Evolutionary conservation across 1,284 basidiomycete species (phyloP).

Genomic region (Ganoderma lingzhi): DNA sequence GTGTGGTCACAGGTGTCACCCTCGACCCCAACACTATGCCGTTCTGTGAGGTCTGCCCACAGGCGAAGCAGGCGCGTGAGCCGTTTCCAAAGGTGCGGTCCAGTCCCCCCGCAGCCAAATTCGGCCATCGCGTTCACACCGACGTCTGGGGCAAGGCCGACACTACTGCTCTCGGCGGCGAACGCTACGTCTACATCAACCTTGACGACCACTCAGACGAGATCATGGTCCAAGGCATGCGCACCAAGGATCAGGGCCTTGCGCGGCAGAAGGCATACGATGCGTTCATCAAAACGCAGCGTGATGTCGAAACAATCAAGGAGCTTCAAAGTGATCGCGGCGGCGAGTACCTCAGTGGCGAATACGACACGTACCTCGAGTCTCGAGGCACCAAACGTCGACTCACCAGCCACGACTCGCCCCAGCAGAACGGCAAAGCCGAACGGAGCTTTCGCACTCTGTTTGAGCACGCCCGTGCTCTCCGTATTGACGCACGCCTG

Average conservation of each 20-base stretch:
- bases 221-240: constrained; percentile 33
- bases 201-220: constrained; percentile 37
- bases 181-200: constrained; percentile 40
- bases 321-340: constrained; percentile 41
- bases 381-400: constrained; percentile 40
- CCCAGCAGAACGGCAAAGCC: constrained; percentile 47
- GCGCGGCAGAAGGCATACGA: constrained; percentile 36
- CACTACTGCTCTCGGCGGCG: constrained; percentile 34
- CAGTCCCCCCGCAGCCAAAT: too few relatives aligned
- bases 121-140: too few relatives aligned
- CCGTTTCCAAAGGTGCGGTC: too few relatives aligned
- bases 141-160: constrained; percentile 50
- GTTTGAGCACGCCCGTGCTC: constrained; percentile 21
- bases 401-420: constrained; percentile 38
- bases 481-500: constrained; percentile 33
- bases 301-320: constrained; percentile 25
- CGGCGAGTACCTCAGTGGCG: constrained; percentile 36
- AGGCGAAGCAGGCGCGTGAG: too few relatives aligned
- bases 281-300: constrained; percentile 25
- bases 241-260: constrained; percentile 35
- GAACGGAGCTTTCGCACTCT: constrained; percentile 42
- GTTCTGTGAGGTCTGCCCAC: too few relatives aligned
- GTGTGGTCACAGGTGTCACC: too few relatives aligned
- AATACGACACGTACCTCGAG: constrained; percentile 27
- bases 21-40: too few relatives aligned